Percentiles rank a stretch among this genome's conserved stretches.
These are phyloP conservation scores for Botrytis aclada DNA, from an alignment of 2,329 filamentous ascomycete genomes.

Conservation along the genomic window DNA sequence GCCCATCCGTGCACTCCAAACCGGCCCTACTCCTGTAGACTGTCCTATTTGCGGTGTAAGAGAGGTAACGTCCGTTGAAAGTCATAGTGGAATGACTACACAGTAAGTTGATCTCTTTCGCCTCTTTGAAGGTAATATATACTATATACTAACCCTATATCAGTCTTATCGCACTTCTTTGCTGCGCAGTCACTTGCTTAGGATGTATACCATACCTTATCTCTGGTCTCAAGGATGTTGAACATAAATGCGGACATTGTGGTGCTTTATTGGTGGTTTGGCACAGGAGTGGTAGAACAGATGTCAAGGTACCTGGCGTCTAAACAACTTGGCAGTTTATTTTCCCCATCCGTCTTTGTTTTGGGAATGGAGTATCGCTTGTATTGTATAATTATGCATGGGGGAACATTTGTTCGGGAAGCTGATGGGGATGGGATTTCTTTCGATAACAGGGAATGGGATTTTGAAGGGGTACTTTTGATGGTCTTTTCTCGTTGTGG, in stretches of 20 bases:
- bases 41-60: conserved; percentile 29
- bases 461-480: not conserved
- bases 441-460: not conserved
- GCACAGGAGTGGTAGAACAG: conserved; percentile 43
- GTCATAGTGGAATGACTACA: conserved; percentile 26
- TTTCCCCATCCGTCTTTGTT: not conserved
- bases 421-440: not conserved
- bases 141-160: not conserved
- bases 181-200: conserved; percentile 34
- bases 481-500: not conserved
- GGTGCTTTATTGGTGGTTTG: conserved; percentile 43
- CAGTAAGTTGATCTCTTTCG: conserved; percentile 23
- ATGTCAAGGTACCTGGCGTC: conserved; percentile 33
- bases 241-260: conserved; percentile 45
- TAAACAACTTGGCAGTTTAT: not conserved
- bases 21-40: conserved; percentile 25
- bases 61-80: conserved; percentile 26
- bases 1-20: conserved; percentile 22
- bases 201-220: conserved; percentile 45
- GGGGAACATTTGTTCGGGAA: not conserved
- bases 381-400: not conserved
- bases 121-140: not conserved
- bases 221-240: conserved; percentile 44
- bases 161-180: conserved; percentile 28
- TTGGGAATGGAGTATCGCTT: not conserved